Percentiles rank a stretch among this genome's conserved stretches.
Conservation (phyloP, 1,284 basidiomycete genomes). For the Ganoderma lucidum region DNA sequence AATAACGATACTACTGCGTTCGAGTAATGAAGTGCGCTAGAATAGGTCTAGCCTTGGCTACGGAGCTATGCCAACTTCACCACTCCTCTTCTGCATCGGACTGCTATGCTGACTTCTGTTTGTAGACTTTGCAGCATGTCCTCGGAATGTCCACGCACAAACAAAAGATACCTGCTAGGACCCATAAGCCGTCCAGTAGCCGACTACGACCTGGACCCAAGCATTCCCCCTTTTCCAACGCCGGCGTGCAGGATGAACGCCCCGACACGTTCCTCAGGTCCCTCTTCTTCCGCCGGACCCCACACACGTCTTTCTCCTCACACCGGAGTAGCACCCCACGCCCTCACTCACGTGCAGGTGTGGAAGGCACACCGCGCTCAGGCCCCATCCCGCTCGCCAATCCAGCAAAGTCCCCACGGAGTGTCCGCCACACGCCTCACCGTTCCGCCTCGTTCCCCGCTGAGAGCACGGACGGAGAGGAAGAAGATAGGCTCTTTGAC, state of each 20-base stretch:
- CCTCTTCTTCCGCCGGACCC: conserved; percentile 52
- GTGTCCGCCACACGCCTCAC: conserved; percentile 16
- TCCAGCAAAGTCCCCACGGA: conserved; percentile 19
- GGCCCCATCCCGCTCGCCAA: conserved; percentile 28
- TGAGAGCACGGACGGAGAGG: conserved; percentile 28
- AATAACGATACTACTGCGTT: not conserved
- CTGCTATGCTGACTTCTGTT: not conserved
- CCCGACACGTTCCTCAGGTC: conserved; percentile 58
- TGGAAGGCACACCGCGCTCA: conserved; percentile 24
- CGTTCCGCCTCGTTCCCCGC: conserved; percentile 38
- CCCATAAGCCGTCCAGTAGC: conserved; percentile 3
- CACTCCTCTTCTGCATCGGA: not conserved
- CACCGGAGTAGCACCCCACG: conserved; percentile 52
- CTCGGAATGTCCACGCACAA: conserved; percentile 68
- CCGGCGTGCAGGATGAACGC: conserved; percentile 20
- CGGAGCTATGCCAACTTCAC: not conserved
- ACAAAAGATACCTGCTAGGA: conserved; percentile 53
- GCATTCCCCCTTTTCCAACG: conserved; percentile 10
- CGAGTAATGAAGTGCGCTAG: not conserved
- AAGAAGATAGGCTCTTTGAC: conserved; percentile 37
- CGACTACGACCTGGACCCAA: conserved; percentile 3
- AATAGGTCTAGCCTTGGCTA: not conserved
- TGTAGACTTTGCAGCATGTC: conserved; percentile 64
- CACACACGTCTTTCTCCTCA: conserved; percentile 49
- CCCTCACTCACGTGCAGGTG: conserved; percentile 22